Conservation (phyloP, 768 basidiomycete species). For the Hysterangium stoloniferum region DNA sequence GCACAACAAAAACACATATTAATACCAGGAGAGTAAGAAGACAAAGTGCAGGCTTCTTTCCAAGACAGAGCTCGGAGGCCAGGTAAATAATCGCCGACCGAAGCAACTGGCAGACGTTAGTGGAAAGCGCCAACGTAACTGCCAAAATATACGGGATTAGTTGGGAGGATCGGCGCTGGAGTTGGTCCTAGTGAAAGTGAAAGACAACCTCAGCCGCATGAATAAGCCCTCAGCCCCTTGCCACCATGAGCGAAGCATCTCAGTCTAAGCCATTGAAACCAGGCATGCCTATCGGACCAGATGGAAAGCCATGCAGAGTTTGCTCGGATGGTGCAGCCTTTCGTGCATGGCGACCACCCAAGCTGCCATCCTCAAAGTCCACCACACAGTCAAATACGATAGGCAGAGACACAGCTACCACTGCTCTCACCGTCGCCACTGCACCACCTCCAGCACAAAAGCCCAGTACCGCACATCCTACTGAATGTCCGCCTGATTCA, state of each 20-base stretch:
- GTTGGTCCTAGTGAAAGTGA: no score
- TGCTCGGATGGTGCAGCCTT: slow-evolving; percentile 85
- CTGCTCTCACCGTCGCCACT: slow-evolving; percentile 9
- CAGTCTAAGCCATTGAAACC: slow-evolving; percentile 58
- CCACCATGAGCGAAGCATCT: no score
- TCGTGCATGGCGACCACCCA: slow-evolving; percentile 52
- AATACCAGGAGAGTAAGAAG: neutral
- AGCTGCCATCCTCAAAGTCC: slow-evolving; percentile 24
- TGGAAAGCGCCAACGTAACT: no score
- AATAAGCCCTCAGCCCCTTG: no score
- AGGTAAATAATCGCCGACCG: no score
- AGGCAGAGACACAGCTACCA: slow-evolving; percentile 21
- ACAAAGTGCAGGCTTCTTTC: neutral
- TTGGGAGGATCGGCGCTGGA: no score
- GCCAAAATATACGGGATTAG: no score
- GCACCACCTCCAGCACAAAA: slow-evolving; percentile 5
- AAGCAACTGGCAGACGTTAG: no score
- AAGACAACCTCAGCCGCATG: no score
- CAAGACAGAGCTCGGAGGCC: neutral
- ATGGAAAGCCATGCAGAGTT: slow-evolving; percentile 93
- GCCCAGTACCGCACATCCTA: slow-evolving; percentile 33
- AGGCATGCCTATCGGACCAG: slow-evolving; percentile 83
- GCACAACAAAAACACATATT: no score
- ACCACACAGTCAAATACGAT: slow-evolving; percentile 14
- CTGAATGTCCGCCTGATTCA: slow-evolving; percentile 83